Conservation (phyloP, 2,329 filamentous ascomycete species). For the Huntiella omanensis region DNA sequence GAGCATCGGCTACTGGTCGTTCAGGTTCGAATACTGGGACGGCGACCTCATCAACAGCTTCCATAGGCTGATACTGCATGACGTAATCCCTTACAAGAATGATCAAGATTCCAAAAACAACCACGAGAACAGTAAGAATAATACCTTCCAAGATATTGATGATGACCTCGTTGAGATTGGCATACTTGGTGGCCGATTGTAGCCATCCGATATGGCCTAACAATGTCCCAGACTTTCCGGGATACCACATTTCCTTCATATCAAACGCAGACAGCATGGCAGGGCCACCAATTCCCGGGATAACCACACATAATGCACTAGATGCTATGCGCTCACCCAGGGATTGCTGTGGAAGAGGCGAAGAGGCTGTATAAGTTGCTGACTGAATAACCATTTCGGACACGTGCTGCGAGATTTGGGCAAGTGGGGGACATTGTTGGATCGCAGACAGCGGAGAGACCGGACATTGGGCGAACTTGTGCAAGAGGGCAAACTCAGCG, state of each 20-base stretch:
- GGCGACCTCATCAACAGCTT: constrained; percentile 35
- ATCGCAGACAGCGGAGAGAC: constrained; percentile 14
- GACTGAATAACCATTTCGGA: constrained; percentile 5
- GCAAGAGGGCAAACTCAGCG: constrained; percentile 5
- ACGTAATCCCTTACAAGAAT: constrained; percentile 96
- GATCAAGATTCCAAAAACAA: constrained; percentile 87
- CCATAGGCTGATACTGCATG: constrained; percentile 90
- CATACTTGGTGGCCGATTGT: constrained; percentile 45
- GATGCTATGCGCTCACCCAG: too few species aligned
- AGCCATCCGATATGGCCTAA: constrained; percentile 39
- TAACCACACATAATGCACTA: too few species aligned
- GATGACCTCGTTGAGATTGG: constrained; percentile 56
- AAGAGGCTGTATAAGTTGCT: neutral
- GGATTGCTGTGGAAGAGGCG: neutral
- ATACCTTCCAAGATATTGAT: constrained; percentile 81
- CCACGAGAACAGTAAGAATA: constrained; percentile 78
- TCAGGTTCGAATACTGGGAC: neutral
- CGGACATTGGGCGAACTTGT: constrained; percentile 16
- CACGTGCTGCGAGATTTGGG: constrained; percentile 5
- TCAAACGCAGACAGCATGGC: neutral
- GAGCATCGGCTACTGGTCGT: neutral
- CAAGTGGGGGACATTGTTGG: constrained; percentile 5
- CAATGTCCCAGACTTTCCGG: constrained; percentile 22
- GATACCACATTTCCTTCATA: neutral
- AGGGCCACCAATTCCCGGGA: neutral